phyloP scores from a whole-genome alignment of 1,284 basidiomycete species.

The Kalmanozyma brasiliensis region DNA sequence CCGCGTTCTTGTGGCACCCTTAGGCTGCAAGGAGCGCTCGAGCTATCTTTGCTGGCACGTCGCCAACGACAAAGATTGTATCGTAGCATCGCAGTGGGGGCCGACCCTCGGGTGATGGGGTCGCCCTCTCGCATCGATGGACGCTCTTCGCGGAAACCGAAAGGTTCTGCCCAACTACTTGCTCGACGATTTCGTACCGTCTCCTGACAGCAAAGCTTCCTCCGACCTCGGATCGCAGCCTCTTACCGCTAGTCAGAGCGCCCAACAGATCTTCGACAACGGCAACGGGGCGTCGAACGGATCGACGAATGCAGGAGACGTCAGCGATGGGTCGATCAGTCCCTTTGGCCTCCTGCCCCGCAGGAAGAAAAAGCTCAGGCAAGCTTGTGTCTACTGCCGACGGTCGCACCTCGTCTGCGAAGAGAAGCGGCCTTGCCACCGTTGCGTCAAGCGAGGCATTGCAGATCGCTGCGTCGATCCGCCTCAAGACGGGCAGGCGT shows the following conservation, averaged over 20 bases:
- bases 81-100: no score
- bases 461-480: slow-evolving; percentile 45
- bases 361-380: slow-evolving; percentile 40
- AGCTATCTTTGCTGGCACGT: no score
- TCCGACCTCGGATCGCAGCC: neutral
- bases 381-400: slow-evolving; percentile 48
- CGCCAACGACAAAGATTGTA: no score
- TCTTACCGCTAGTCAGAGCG: slow-evolving; percentile 4
- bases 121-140: slow-evolving; percentile 13
- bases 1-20: no score
- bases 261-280: slow-evolving; percentile 4
- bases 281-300: neutral
- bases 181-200: slow-evolving; percentile 34
- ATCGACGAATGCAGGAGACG: neutral
- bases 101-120: neutral
- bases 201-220: slow-evolving; percentile 11
- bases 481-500: slow-evolving; percentile 13
- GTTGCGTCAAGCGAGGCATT: slow-evolving; percentile 48
- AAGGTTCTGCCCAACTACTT: slow-evolving; percentile 49
- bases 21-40: no score
- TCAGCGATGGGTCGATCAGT: slow-evolving; percentile 5
- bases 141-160: slow-evolving; percentile 23
- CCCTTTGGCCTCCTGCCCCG: slow-evolving; percentile 21
- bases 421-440: slow-evolving; percentile 42
- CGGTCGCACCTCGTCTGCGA: slow-evolving; percentile 47